Base-by-base conservation (phyloP, 805 yeast species). In the Millerago galiae region DNA sequence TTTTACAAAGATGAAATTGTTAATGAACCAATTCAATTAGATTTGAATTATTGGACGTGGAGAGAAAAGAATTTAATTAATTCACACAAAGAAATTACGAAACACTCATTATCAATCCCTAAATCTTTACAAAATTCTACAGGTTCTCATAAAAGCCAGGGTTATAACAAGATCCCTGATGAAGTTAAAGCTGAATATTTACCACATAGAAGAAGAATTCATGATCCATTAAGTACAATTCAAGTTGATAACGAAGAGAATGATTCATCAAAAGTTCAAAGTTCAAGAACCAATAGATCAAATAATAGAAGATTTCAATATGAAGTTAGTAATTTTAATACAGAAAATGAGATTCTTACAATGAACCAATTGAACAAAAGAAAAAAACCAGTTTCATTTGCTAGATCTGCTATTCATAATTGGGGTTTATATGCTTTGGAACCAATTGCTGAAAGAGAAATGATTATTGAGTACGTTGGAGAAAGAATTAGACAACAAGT, bases 351-450 rank as follows among this genome's bases (percentile, higher is more conserved):
- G 54, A 74, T 86, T 6, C 66, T 90, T 51, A 82, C 86, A 35
- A 73, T 88, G 64, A 91, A 90, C 59, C 95, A 91, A 49, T 73
- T 91, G 53, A 85, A 87, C 50, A 89, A 87, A 58, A 75, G 97
- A 49, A 86, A 83, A 61, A 91, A 91, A 56, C 95, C 96, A 0
- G 97, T 91, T 8, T 83, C 93, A n/a, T 90, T 90, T 70, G 97
- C 97, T 0, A 72, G 98, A 41, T 89, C 97, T 2, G 95, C 97
- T 0, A 93, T 93, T 56, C 99, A 93, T 61, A 88, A 91, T 57
- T 93, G 99, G 99, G 99, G 99, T 0, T 66, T 93, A 32, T 93
- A 89, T 63, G 99, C 99, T 0, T 67, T 86, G 55, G 98, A 93
- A 56, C 95, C 95, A 2, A 93, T 93, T 57, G 85, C 88, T n/a